Percentiles rank a stretch among this genome's conserved stretches.
phyloP scores from a whole-genome alignment of 768 basidiomycete species.

The Sporobolomyces roseus region DNA sequence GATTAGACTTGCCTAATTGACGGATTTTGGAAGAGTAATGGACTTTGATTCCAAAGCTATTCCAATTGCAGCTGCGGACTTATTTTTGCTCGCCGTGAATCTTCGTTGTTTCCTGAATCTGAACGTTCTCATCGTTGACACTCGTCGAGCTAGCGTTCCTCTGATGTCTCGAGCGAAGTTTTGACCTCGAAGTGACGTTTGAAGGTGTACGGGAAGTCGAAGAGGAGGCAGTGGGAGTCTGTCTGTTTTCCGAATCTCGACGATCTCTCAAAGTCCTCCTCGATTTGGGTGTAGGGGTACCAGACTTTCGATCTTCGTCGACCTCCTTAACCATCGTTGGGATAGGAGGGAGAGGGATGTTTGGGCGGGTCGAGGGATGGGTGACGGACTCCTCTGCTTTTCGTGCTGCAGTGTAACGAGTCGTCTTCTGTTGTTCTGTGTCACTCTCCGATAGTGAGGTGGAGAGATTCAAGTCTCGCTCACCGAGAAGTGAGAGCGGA shows the following conservation, averaged over 20 bases:
- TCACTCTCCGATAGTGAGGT: not conserved
- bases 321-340: slow-evolving; percentile 16
- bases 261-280: not conserved
- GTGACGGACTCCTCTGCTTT: not conserved
- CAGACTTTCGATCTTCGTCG: slow-evolving; percentile 20
- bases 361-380: not conserved
- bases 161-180: not conserved
- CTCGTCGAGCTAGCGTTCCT: not conserved
- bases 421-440: not conserved
- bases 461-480: slow-evolving; percentile 12
- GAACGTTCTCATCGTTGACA: slow-evolving; percentile 5
- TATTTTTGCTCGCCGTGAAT: too few relatives aligned
- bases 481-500: slow-evolving; percentile 22
- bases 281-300: slow-evolving; percentile 15
- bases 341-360: slow-evolving; percentile 13
- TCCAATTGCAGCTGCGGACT: too few relatives aligned
- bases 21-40: too few relatives aligned
- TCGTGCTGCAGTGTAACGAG: not conserved
- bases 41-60: too few relatives aligned
- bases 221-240: not conserved
- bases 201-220: slow-evolving; percentile 4
- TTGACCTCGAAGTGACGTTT: slow-evolving; percentile 8
- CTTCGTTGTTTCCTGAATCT: not conserved
- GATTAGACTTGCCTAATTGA: too few relatives aligned
- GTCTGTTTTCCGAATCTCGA: not conserved